phyloP scores from a whole-genome alignment of 2,329 filamentous ascomycete species.

The Sporothrix luriei region DNA sequence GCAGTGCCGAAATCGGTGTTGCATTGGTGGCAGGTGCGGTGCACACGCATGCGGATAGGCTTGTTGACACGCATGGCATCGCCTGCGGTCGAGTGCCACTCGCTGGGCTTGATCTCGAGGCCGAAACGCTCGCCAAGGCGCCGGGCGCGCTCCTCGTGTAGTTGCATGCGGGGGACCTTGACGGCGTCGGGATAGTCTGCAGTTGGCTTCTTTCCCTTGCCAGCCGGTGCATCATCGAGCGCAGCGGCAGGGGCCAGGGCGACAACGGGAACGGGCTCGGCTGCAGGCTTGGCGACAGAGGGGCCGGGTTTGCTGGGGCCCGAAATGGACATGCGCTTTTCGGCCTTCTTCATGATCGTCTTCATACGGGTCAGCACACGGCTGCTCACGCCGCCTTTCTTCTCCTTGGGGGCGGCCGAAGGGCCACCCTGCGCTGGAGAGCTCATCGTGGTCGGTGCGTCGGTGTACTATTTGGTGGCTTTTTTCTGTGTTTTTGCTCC shows the following conservation, averaged over 20 bases:
- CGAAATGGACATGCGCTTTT: conserved; percentile 40
- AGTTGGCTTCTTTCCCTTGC: conserved; percentile 31
- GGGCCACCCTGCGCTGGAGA: conserved; percentile 47
- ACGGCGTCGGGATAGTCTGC: conserved; percentile 29
- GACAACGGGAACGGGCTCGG: conserved; percentile 14
- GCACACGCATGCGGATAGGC: conserved; percentile 75
- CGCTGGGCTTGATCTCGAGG: conserved; percentile 57
- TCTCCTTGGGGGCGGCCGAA: conserved; percentile 46
- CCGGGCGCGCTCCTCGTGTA: conserved; percentile 60
- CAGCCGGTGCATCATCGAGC: not conserved
- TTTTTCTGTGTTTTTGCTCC: not conserved
- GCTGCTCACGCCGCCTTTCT: conserved; percentile 52
- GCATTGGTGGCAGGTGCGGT: conserved; percentile 80
- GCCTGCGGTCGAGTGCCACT: conserved; percentile 57
- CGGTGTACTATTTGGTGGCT: not conserved
- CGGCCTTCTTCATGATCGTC: conserved; percentile 53
- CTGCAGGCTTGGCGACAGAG: conserved; percentile 29
- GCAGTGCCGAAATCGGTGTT: conserved; percentile 70
- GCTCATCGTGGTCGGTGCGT: conserved; percentile 45
- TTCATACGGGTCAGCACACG: conserved; percentile 55
- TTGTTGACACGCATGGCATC: conserved; percentile 69
- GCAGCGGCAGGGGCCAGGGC: not conserved
- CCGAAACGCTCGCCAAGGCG: conserved; percentile 59
- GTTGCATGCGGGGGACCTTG: conserved; percentile 52
- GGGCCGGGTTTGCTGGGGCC: conserved; percentile 34